Evolutionary conservation across 164 flowering plant genomes (phyloP), one percentile per base, ranked within the genome.

Genomic region (Aristolochia fimbriata): DNA sequence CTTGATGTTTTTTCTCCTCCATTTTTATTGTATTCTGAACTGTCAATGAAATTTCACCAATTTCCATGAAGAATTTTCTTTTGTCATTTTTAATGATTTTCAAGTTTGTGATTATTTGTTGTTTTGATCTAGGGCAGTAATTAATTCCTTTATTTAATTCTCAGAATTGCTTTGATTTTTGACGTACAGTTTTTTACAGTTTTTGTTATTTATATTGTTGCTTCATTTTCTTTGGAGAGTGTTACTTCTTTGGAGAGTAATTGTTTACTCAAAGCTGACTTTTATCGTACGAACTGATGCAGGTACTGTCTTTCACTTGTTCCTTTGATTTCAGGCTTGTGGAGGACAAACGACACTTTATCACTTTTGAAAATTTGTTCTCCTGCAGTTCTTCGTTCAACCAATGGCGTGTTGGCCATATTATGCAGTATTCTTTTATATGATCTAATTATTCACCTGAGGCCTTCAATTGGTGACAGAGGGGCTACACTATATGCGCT

Each of bases 241-340:
- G n/a, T n/a, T n/a, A n/a, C n/a, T n/a, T n/a, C n/a, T n/a, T n/a
- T n/a, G n/a, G n/a, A n/a, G n/a, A n/a, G n/a, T n/a, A n/a, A n/a
- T n/a, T n/a, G 48, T 57, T 19, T 57, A n/a, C 20, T 60, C 20
- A 50, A 22, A 59, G 53, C 62, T 74, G 69, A 72, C 68, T 62
- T 63, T 33, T 52, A 58, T 24, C 50, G 23, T 67, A 63, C 56
- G 59, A 63, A 62, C 41, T 76, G 73, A 65, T 85, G 90, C 92
- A 93, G 99, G 91, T 93, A 93, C 82, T 80, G 65, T 76, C 76
- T 93, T 79, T 90, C 99, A 72, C 92, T 93, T 68, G 88, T 76
- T 65, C 74, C 78, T 82, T 77, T 90, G 76, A 84, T 80, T 82
- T 92, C 94, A 69, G 86, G 80, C 76, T 71, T 82, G 66, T 63